Evolutionary conservation across 2,329 filamentous ascomycete genomes (phyloP).

Genomic region (Cladobotryum protrusum): DNA sequence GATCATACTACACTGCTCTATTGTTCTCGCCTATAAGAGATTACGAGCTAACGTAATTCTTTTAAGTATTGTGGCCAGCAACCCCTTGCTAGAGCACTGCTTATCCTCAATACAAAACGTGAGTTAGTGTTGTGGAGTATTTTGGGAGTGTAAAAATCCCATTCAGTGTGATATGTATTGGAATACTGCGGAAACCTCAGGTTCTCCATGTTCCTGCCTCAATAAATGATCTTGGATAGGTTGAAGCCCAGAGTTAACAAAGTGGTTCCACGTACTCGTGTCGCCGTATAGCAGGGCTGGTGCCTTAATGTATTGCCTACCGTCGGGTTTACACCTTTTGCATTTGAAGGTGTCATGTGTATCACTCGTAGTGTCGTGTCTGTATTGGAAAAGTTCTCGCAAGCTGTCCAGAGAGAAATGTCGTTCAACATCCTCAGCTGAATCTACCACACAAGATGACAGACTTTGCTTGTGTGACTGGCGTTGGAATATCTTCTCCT

Average conservation of each 20-base stretch:
- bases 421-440: slow-evolving; percentile 91
- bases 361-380: slow-evolving; percentile 76
- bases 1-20: too few species aligned
- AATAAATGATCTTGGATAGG: slow-evolving; percentile 87
- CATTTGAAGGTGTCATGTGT: slow-evolving; percentile 99
- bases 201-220: slow-evolving; percentile 73
- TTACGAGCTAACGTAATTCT: too few species aligned
- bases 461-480: slow-evolving; percentile 97
- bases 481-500: slow-evolving; percentile 98
- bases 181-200: slow-evolving; percentile 87
- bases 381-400: slow-evolving; percentile 90
- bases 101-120: too few species aligned
- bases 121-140: too few species aligned
- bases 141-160: too few species aligned
- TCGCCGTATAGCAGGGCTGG: slow-evolving; percentile 95
- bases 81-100: too few species aligned
- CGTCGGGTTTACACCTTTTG: slow-evolving; percentile 85
- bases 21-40: too few species aligned
- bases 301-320: slow-evolving; percentile 81
- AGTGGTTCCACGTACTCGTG: slow-evolving; percentile 99
- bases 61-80: too few species aligned
- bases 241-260: slow-evolving; percentile 71
- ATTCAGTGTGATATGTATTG: slow-evolving; percentile 88
- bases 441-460: slow-evolving; percentile 93
- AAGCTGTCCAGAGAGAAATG: slow-evolving; percentile 91